Percentiles rank a stretch among this genome's conserved stretches.
Conservation (phyloP, 129 eudicot species). For the Silybum marianum region DNA sequence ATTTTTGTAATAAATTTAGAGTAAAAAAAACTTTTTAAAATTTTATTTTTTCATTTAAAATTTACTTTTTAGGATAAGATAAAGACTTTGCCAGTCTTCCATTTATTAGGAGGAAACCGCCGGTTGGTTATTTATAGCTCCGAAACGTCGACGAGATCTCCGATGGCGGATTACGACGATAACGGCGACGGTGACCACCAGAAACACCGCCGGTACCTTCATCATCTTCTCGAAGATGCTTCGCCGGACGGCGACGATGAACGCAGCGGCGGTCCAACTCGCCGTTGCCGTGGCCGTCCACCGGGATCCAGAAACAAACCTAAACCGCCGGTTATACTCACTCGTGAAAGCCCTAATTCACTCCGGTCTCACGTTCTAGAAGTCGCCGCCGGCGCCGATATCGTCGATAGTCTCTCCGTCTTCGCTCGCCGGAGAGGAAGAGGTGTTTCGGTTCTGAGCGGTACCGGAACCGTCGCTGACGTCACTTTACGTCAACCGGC, state of each 20-base stretch:
- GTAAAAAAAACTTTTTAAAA: too few species aligned
- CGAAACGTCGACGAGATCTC: neutral
- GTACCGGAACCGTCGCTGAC: slow-evolving; percentile 54
- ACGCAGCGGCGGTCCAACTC: slow-evolving; percentile 37
- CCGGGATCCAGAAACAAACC: slow-evolving; percentile 70
- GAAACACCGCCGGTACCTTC: neutral
- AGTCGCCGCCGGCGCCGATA: slow-evolving; percentile 52
- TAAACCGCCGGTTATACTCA: slow-evolving; percentile 63
- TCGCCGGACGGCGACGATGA: neutral
- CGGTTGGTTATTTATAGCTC: neutral
- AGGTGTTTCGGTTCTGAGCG: slow-evolving; percentile 66
- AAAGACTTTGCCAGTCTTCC: slow-evolving; percentile 15
- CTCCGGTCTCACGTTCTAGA: slow-evolving; percentile 70
- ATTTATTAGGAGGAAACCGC: slow-evolving; percentile 6
- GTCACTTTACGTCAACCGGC: slow-evolving; percentile 65
- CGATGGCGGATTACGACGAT: slow-evolving; percentile 24
- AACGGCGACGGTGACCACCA: slow-evolving; percentile 9
- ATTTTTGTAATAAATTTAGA: too few species aligned
- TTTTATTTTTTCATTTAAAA: too few species aligned
- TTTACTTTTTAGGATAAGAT: slow-evolving; percentile 22
- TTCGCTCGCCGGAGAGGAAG: slow-evolving; percentile 70
- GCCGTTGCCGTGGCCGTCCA: slow-evolving; percentile 74
- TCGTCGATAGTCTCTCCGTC: slow-evolving; percentile 42
- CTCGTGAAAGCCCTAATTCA: slow-evolving; percentile 58
- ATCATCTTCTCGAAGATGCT: neutral